Evolutionary conservation across 208 protist species (phyloP).

Genomic region (Trypanosoma platydactyli): DNA sequence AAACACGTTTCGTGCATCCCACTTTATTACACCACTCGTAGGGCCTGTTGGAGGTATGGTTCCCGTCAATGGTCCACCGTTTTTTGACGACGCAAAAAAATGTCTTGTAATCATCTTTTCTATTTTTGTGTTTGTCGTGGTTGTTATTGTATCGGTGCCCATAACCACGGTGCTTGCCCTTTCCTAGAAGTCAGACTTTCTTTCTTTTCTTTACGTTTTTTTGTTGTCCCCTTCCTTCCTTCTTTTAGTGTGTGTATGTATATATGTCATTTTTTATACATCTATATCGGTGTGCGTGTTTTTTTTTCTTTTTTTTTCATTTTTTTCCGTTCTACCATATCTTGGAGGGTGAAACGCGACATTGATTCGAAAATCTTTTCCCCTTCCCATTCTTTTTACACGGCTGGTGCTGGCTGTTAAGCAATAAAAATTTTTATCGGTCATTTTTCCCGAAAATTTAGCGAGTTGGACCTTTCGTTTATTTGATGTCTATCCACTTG

Average conservation of each 20-base stretch:
- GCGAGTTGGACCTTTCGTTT: no score
- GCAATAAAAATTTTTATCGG: no score
- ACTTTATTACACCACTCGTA: neutral
- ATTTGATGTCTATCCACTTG: no score
- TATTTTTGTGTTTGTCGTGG: slow-evolving; percentile 3
- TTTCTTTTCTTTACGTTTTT: slow-evolving; percentile 19
- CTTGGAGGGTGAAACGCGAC: no score
- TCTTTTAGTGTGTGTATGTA: no score
- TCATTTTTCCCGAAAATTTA: no score
- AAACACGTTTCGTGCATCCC: neutral
- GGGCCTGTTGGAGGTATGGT: neutral
- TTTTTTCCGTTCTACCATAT: neutral
- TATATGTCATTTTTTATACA: slow-evolving; percentile 19
- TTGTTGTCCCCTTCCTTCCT: slow-evolving; percentile 12
- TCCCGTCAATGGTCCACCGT: neutral
- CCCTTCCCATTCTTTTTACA: no score
- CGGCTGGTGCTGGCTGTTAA: no score
- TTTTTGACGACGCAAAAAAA: neutral
- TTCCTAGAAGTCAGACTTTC: neutral
- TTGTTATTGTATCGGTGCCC: slow-evolving; percentile 2
- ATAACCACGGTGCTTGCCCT: no score
- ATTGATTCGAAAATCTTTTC: no score
- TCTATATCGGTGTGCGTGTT: slow-evolving; percentile 6
- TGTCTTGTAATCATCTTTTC: slow-evolving; percentile 13
- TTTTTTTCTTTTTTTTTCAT: slow-evolving; percentile 27